Conservation (phyloP, 2,329 filamentous ascomycete genomes). For the Phaeosphaeriaceae sp. region DNA sequence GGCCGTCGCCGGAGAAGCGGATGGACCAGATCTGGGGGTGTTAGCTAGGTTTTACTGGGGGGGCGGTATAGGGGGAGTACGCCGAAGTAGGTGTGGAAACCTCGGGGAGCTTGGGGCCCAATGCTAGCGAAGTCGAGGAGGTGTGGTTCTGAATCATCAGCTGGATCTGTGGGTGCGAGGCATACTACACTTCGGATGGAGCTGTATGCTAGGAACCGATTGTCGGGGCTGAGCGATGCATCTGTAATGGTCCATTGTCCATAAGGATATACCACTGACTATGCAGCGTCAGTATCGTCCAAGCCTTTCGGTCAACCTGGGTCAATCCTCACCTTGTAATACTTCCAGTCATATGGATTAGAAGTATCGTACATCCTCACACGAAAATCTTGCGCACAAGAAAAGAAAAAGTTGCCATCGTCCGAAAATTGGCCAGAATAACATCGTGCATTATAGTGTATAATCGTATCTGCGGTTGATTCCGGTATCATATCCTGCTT, state of each 20-base stretch:
- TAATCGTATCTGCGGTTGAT: conserved; percentile 79
- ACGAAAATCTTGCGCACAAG: conserved; percentile 88
- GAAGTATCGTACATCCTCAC: conserved; percentile 98
- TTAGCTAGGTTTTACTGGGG: conserved; percentile 5
- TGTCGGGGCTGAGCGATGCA: conserved; percentile 88
- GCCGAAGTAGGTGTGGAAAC: conserved; percentile 47
- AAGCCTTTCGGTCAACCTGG: background rate
- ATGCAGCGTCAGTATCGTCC: conserved; percentile 51
- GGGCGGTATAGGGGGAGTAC: conserved; percentile 7
- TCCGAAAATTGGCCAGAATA: conserved; percentile 97
- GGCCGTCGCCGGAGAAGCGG: conserved; percentile 88
- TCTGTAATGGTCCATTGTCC: conserved; percentile 97
- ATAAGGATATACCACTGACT: conserved; percentile 81
- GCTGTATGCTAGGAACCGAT: conserved; percentile 88
- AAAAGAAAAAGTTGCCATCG: conserved; percentile 97
- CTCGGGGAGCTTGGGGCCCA: conserved; percentile 45
- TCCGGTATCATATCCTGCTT: conserved; percentile 79
- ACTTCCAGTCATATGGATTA: conserved; percentile 92
- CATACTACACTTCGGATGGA: conserved; percentile 86
- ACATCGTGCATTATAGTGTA: conserved; percentile 84
- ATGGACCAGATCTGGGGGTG: conserved; percentile 77
- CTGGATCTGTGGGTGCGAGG: conserved; percentile 84
- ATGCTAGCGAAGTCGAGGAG: conserved; percentile 73
- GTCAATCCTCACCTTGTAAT: conserved; percentile 76
- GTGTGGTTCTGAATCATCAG: conserved; percentile 79